These are phyloP conservation scores for Parafenestella ontariensis DNA, from an alignment of 2,329 filamentous ascomycete genomes.

Conservation along the genomic window DNA sequence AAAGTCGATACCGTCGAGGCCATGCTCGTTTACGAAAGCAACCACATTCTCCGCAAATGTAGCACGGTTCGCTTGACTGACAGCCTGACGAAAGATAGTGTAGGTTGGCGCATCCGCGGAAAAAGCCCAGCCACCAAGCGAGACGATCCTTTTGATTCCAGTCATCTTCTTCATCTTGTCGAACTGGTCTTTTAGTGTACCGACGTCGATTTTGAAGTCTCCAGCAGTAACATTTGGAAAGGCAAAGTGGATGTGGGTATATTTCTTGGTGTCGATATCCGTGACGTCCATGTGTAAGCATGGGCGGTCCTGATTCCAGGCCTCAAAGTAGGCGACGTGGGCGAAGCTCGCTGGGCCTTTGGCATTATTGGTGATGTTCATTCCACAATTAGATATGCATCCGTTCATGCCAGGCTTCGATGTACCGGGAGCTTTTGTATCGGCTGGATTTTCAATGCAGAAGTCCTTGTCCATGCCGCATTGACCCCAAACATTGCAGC, in stretches of 20 bases:
- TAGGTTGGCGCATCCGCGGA: constrained; percentile 50
- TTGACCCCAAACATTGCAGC: constrained; percentile 15
- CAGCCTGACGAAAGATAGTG: constrained; percentile 47
- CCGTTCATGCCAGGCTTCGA: background rate
- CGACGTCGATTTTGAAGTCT: constrained; percentile 11
- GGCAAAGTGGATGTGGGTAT: constrained; percentile 7
- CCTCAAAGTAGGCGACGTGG: constrained; percentile 12
- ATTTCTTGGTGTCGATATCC: constrained; percentile 1
- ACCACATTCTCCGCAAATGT: constrained; percentile 34
- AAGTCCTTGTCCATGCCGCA: constrained; percentile 54
- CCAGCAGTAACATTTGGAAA: constrained; percentile 7
- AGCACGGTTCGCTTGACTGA: constrained; percentile 46
- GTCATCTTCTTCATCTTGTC: constrained; percentile 38
- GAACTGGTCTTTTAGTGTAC: constrained; percentile 33
- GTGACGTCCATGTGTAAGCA: constrained; percentile 11
- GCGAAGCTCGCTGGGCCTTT: background rate
- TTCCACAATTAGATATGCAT: constrained; percentile 15
- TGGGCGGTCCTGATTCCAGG: constrained; percentile 7
- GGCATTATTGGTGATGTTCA: constrained; percentile 7
- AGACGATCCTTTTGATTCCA: constrained; percentile 49
- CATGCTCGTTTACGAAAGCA: constrained; percentile 26
- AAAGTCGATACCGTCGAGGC: constrained; percentile 49
- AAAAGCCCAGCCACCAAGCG: constrained; percentile 56
- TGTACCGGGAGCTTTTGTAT: constrained; percentile 11
- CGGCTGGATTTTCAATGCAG: constrained; percentile 4